Base-by-base conservation (phyloP, 2,329 filamentous ascomycete species). In the Xylaria sp. region DNA sequence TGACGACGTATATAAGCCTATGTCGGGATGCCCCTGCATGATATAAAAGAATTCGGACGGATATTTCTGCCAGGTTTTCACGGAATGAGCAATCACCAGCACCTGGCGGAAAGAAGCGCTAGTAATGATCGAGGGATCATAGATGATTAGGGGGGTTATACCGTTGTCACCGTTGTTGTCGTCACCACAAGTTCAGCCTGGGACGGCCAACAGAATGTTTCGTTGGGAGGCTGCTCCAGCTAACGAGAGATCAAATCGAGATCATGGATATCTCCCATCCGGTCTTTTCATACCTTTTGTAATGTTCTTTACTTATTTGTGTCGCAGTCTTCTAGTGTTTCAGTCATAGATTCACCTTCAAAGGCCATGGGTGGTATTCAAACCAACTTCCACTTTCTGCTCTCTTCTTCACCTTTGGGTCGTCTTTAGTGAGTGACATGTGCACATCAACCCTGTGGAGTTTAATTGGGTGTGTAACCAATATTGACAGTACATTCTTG, bases 261-360 rank as follows among this genome's bases (percentile, higher is more conserved):
- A 64, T 68, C 65, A 70, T 72, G 72, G 73, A 73, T 69, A 74
- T 73, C 73, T 73, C 71, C 68, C 73, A 70, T 70, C 69, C 70
- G 73, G 74, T 74, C 73, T 71, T 76, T 76, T 75, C 72, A 72
- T 74, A 74, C 63, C 63, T 69, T 70, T 75, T 76, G 73, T 76
- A 76, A 76, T 76, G 73, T 75, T 75, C 67, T 73, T 74, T 68
- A 70, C 64, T 75, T 72, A 70, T 67, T 73, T 71, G 44, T 70
- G 68, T 65, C 65, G 64, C 67, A 71, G 69, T 68, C 66, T 73
- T 73, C 67, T 69, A 64, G 65, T 71, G 63, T 61, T 72, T 63
- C 67, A 66, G 61, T 66, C 68, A 70, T 72, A 72, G 70, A 72
- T 71, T 71, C 69, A 70, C 63, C 66, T 68, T 68, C 61, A 67